Evolutionary conservation across 108 stramenopile species (phyloP), one percentile per base, ranked within the genome.

Genomic region (Epithemia pelagica): DNA sequence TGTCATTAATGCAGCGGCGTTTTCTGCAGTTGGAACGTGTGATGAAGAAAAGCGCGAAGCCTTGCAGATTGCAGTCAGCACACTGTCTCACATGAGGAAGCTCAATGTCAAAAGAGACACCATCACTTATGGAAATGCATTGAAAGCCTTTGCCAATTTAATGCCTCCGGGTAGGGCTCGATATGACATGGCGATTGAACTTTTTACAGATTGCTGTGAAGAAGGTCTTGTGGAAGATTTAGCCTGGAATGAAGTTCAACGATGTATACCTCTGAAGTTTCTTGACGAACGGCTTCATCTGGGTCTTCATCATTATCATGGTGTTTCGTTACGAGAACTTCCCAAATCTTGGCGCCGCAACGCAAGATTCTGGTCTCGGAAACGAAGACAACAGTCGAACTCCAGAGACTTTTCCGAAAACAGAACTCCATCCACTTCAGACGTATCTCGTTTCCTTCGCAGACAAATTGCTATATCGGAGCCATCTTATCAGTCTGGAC

Each of bases 1-100:
- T 8, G 90, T 91, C 0, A 70, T 91, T 75, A 91, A 91, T 65
- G 87, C 87, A 1, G 88, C 87, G 31, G 90, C 87, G 2, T 91
- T 82, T 61, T 76, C 90, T 0, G 52, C 67, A 19, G 52, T 25
- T 0, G 87, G 78, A 22, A 81, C 83, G 66, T 52, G 77, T 31
- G 58, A 75, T 22, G 83, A 85, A 31, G 78, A 78, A 63, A 71
- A 74, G 28, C 69, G 75, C 22, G 37, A 46, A 46, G 83, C 85
- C 22, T 70, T 91, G 61, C 87, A 86, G 32, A 86, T 88, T 64
- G 90, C 87, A 2, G 77, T 77, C 58, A 74, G 71, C 0, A 57
- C 68, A 52, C 63, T 83, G 7, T 46, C 37, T 46, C 37, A 10
- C 10, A 37, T 71, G 22, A 61, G 63, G 32, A 74, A 79, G 10